A percentile compares a stretch with the other conserved stretches of the same genome.
Conservation (phyloP, 176 grass and related monocot species). For the Carex kokanica region DNA sequence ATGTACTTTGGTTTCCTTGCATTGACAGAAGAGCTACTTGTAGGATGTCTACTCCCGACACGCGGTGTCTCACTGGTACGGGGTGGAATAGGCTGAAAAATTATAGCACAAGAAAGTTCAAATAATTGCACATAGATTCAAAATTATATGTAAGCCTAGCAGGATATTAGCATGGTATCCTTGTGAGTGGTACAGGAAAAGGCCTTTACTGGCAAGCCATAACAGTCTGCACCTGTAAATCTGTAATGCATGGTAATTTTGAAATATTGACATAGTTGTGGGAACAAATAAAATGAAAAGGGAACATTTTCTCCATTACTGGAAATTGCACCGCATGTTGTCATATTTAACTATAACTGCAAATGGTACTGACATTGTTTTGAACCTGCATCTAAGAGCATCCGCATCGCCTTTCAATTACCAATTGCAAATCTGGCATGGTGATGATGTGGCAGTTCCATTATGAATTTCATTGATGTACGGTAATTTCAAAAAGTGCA, state of each 20-base stretch:
- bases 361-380: neutral
- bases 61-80: conserved; percentile 24
- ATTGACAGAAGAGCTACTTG: conserved; percentile 27
- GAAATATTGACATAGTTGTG: neutral
- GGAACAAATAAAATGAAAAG: neutral
- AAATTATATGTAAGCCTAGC: neutral
- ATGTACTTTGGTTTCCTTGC: conserved; percentile 68
- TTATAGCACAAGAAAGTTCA: conserved; percentile 11
- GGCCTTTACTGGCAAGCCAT: neutral
- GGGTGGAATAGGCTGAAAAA: conserved; percentile 44
- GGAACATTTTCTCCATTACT: neutral
- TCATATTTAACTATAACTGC: neutral
- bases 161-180: neutral
- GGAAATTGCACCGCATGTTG: neutral
- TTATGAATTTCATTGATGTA: too few relatives aligned
- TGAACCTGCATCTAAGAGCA: neutral
- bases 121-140: neutral
- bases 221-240: neutral
- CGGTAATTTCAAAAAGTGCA: too few relatives aligned
- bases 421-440: too few relatives aligned
- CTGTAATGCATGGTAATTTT: neutral
- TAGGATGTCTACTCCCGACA: conserved; percentile 36
- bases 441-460: too few relatives aligned
- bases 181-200: neutral
- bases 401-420: too few relatives aligned